These are phyloP conservation scores for Lycium ferocissimum DNA, from an alignment of 257 asterid genomes.

Conservation along the genomic window DNA sequence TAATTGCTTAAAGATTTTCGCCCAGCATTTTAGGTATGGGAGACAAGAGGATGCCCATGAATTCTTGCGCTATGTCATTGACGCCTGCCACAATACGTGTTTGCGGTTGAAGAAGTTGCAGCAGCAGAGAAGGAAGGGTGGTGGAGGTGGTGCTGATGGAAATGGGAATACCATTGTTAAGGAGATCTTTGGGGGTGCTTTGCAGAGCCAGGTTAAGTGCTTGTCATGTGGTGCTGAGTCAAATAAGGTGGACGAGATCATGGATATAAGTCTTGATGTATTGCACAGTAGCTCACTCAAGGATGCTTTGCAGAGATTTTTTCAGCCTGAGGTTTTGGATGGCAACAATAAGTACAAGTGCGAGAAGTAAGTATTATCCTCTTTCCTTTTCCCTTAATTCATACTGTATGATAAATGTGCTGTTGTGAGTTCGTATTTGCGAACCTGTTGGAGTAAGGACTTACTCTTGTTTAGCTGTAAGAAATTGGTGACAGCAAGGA, in stretches of 20 bases:
- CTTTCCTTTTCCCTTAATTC: background rate
- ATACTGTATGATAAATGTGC: background rate
- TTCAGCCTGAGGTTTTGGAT: constrained; percentile 91
- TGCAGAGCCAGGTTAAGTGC: constrained; percentile 96
- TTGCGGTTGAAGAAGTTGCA: constrained; percentile 87
- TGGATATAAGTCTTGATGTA: constrained; percentile 97
- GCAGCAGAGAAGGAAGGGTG: constrained; percentile 61
- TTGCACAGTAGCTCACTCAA: constrained; percentile 80
- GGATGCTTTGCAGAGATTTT: constrained; percentile 86
- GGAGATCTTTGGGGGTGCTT: constrained; percentile 93
- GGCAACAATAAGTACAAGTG: constrained; percentile 95
- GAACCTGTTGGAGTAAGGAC: constrained; percentile 32
- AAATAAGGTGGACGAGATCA: constrained; percentile 95
- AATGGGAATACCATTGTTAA: constrained; percentile 75
- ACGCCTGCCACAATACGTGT: constrained; percentile 94
- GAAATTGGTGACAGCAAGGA: constrained; percentile 94
- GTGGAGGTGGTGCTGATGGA: constrained; percentile 59
- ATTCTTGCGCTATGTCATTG: constrained; percentile 96
- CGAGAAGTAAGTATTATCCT: constrained; percentile 66
- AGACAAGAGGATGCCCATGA: constrained; percentile 99
- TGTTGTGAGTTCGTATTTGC: constrained; percentile 23
- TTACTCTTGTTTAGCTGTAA: constrained; percentile 77
- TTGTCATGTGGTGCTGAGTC: constrained; percentile 97
- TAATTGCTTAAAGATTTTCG: constrained; percentile 74
- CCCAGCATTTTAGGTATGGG: constrained; percentile 83